Percentiles rank a stretch among this genome's conserved stretches.
Evolutionary conservation across 2,329 filamentous ascomycete species (phyloP).

Genomic region (Colletotrichum tabaci): DNA sequence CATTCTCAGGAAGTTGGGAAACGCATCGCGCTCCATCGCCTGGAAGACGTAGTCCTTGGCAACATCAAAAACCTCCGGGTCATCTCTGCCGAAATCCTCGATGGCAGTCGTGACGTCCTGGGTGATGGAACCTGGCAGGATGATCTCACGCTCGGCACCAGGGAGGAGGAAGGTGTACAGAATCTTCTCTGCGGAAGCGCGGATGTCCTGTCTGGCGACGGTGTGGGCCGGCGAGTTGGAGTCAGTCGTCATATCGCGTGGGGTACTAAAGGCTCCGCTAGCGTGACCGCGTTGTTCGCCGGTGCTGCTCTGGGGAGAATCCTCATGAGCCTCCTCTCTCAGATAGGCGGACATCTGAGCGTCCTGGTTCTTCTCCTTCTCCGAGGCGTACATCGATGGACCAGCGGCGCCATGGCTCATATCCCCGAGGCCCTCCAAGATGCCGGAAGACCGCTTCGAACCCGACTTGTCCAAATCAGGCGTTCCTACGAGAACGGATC

Average conservation of each 20-base stretch:
- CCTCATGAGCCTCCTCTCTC: slow-evolving; percentile 72
- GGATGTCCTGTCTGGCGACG: slow-evolving; percentile 90
- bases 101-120: slow-evolving; percentile 89
- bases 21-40: slow-evolving; percentile 99
- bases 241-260: slow-evolving; percentile 76
- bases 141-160: slow-evolving; percentile 96
- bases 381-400: slow-evolving; percentile 74
- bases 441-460: slow-evolving; percentile 87
- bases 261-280: slow-evolving; percentile 72
- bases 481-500: slow-evolving; percentile 93
- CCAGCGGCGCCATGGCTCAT: slow-evolving; percentile 72
- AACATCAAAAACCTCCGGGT: slow-evolving; percentile 96
- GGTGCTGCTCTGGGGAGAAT: slow-evolving; percentile 69
- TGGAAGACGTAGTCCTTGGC: slow-evolving; percentile 99
- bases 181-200: slow-evolving; percentile 96
- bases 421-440: slow-evolving; percentile 82
- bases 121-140: slow-evolving; percentile 89
- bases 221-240: slow-evolving; percentile 88
- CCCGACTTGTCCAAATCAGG: slow-evolving; percentile 87
- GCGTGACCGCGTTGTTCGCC: slow-evolving; percentile 59
- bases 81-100: slow-evolving; percentile 91
- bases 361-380: slow-evolving; percentile 84
- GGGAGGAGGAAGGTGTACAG: slow-evolving; percentile 97
- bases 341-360: slow-evolving; percentile 93
- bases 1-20: slow-evolving; percentile 93